These are phyloP conservation scores for Akanthomyces muscarius DNA, from an alignment of 2,329 filamentous ascomycete genomes.

Conservation along the genomic window DNA sequence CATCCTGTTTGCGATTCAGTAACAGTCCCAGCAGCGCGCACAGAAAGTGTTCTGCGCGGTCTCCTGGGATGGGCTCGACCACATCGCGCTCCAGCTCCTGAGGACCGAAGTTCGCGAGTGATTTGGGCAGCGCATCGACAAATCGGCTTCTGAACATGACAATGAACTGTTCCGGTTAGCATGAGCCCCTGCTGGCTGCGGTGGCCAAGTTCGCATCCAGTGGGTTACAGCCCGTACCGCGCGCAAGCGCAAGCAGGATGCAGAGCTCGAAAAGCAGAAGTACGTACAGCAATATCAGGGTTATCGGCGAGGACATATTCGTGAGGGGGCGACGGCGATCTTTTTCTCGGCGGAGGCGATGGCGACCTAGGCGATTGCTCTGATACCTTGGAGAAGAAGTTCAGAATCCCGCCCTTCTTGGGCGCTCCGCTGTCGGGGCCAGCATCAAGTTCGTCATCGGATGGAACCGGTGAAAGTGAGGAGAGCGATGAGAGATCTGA, in stretches of 20 bases:
- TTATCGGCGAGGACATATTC: slow-evolving; percentile 89
- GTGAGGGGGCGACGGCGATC: slow-evolving; percentile 83
- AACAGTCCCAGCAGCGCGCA: slow-evolving; percentile 85
- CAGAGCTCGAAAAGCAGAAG: slow-evolving; percentile 7
- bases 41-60: slow-evolving; percentile 80
- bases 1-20: slow-evolving; percentile 95
- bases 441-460: slow-evolving; percentile 49
- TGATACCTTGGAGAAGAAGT: slow-evolving; percentile 61
- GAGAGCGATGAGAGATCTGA: slow-evolving; percentile 60
- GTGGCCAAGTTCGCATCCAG: slow-evolving; percentile 37
- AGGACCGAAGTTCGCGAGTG: slow-evolving; percentile 82
- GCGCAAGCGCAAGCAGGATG: not conserved
- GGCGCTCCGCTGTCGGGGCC: slow-evolving; percentile 32
- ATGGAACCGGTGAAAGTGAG: slow-evolving; percentile 42
- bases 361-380: slow-evolving; percentile 51
- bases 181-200: slow-evolving; percentile 17
- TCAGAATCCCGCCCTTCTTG: slow-evolving; percentile 57
- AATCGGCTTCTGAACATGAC: slow-evolving; percentile 98
- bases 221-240: not conserved
- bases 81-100: slow-evolving; percentile 92
- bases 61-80: slow-evolving; percentile 70
- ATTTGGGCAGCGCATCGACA: slow-evolving; percentile 81
- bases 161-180: slow-evolving; percentile 67
- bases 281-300: slow-evolving; percentile 83
- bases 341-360: slow-evolving; percentile 68